phyloP scores from a whole-genome alignment of 208 protist species.

The Acanthamoeba castellanii region DNA sequence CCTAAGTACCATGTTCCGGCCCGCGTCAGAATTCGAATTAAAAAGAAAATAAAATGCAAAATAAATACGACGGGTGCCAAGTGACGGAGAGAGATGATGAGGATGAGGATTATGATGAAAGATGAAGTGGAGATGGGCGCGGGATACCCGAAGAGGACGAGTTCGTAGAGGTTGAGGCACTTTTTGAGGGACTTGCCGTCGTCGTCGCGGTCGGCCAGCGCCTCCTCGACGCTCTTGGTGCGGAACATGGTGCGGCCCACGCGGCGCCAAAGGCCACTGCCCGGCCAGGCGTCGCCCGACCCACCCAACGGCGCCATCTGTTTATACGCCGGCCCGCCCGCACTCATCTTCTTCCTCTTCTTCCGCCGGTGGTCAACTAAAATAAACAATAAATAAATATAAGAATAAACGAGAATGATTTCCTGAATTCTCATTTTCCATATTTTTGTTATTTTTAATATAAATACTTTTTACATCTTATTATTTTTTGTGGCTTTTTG shows the following conservation, averaged over 20 bases:
- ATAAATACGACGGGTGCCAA: too few relatives aligned
- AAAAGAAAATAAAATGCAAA: background rate
- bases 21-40: background rate
- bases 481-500: background rate
- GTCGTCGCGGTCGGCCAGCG: conserved; percentile 41
- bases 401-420: background rate
- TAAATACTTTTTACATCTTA: conserved; percentile 1
- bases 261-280: background rate
- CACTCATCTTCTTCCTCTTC: conserved; percentile 18
- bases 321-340: background rate
- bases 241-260: background rate
- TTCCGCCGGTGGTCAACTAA: background rate
- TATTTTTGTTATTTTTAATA: background rate
- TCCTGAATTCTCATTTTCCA: background rate
- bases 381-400: background rate
- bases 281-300: background rate
- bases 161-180: conserved; percentile 34
- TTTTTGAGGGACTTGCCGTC: background rate
- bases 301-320: background rate
- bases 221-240: conserved; percentile 49
- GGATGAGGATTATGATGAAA: background rate
- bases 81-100: too few relatives aligned
- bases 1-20: background rate
- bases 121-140: background rate
- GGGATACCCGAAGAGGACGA: background rate